These are phyloP conservation scores for Monascus purpureus DNA, from an alignment of 495 filamentous ascomycete species.

Conservation along the genomic window DNA sequence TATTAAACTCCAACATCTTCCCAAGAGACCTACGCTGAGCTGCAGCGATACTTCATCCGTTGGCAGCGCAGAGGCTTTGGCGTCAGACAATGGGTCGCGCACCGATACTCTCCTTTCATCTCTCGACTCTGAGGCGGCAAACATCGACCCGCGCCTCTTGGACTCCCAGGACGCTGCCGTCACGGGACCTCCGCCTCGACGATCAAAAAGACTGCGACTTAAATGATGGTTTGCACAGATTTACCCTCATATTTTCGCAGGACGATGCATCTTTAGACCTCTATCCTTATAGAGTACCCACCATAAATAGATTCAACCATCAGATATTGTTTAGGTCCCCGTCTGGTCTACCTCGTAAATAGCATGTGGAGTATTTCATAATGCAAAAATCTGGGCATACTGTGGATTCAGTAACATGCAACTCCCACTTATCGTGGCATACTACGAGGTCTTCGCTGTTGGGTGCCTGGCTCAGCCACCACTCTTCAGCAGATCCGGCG, in stretches of 20 bases:
- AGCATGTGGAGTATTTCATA: not conserved
- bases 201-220: conserved; percentile 4
- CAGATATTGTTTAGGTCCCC: not conserved
- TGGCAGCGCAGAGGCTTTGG: conserved; percentile 6
- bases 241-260: not conserved
- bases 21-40: conserved; percentile 2
- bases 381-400: not conserved
- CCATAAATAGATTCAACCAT: not conserved
- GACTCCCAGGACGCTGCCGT: conserved; percentile 1
- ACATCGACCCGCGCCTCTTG: conserved; percentile 11
- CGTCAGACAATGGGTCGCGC: conserved; percentile 7
- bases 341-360: not conserved
- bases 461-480: too few relatives aligned
- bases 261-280: not conserved
- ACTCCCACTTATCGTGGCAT: too few relatives aligned
- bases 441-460: too few relatives aligned
- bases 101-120: conserved; percentile 12
- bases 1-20: conserved; percentile 14
- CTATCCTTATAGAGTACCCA: not conserved
- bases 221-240: conserved; percentile 1
- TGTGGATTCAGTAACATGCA: not conserved
- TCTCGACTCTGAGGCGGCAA: conserved; percentile 7
- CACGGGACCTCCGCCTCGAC: not conserved
- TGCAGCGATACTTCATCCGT: conserved; percentile 7
- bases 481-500: too few relatives aligned